Percentiles rank a stretch among this genome's conserved stretches.
phyloP scores from a whole-genome alignment of 768 basidiomycete genomes.

The Suillus spraguei region DNA sequence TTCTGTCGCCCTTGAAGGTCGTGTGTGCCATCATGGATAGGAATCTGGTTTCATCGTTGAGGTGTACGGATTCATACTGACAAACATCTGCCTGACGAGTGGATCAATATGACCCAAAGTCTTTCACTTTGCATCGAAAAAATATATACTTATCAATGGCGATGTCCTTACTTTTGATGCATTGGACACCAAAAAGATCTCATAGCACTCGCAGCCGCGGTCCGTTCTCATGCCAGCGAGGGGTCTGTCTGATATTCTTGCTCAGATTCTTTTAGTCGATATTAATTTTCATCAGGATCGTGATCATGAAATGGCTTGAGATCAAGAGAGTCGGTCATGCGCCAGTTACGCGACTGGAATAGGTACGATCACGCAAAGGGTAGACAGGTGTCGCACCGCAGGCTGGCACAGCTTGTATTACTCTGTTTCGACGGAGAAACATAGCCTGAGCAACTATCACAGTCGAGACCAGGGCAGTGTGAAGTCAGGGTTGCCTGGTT shows the following conservation, averaged over 20 bases:
- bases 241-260: not conserved
- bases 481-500: constrained; percentile 33
- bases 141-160: not conserved
- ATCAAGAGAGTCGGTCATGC: not conserved
- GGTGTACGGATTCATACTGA: too few relatives aligned
- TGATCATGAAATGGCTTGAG: not conserved
- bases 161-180: too few relatives aligned
- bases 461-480: constrained; percentile 9
- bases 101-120: not conserved
- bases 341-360: not conserved
- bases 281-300: constrained; percentile 3
- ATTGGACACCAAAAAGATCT: too few relatives aligned
- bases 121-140: not conserved
- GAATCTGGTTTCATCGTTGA: too few relatives aligned
- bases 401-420: constrained; percentile 38
- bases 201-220: not conserved
- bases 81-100: not conserved
- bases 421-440: constrained; percentile 22
- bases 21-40: too few relatives aligned
- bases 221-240: not conserved
- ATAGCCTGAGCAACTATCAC: constrained; percentile 9
- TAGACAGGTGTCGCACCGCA: constrained; percentile 32
- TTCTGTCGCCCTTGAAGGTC: too few relatives aligned
- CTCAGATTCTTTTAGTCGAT: constrained; percentile 11
- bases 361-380: constrained; percentile 12